These are phyloP conservation scores for Kondoa malvinella DNA, from an alignment of 768 basidiomycete genomes.

Conservation along the genomic window DNA sequence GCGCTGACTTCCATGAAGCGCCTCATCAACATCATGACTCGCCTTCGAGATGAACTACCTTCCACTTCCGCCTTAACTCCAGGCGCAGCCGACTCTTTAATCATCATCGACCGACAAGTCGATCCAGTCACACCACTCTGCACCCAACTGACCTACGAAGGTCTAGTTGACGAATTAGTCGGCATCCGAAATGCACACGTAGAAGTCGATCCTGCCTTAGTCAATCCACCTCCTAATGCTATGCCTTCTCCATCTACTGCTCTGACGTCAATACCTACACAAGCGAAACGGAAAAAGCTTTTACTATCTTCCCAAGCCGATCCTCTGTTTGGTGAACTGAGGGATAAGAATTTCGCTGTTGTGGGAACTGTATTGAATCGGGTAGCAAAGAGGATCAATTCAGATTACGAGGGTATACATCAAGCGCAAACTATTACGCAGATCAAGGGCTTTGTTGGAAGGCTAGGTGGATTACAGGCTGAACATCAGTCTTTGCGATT, in stretches of 20 bases:
- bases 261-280: background rate
- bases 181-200: slow-evolving; percentile 57
- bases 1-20: slow-evolving; percentile 39
- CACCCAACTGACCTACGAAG: slow-evolving; percentile 92
- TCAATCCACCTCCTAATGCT: slow-evolving; percentile 25
- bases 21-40: slow-evolving; percentile 53
- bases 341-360: slow-evolving; percentile 81
- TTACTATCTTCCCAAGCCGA: slow-evolving; percentile 62
- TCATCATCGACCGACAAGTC: slow-evolving; percentile 72
- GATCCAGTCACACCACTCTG: slow-evolving; percentile 92
- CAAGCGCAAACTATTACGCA: slow-evolving; percentile 60
- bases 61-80: slow-evolving; percentile 33
- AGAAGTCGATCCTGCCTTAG: slow-evolving; percentile 33
- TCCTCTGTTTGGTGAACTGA: slow-evolving; percentile 59
- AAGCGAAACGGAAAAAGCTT: slow-evolving; percentile 63
- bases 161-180: slow-evolving; percentile 79
- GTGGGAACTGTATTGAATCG: slow-evolving; percentile 66
- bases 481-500: slow-evolving; percentile 78
- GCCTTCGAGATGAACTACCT: slow-evolving; percentile 39
- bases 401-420: slow-evolving; percentile 63
- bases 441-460: slow-evolving; percentile 85
- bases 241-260: slow-evolving; percentile 16
- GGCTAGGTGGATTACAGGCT: slow-evolving; percentile 72
- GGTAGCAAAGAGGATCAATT: slow-evolving; percentile 67
- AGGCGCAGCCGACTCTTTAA: slow-evolving; percentile 61